Base-by-base conservation (phyloP, 1,284 basidiomycete genomes). In the Puccinia novopanici region DNA sequence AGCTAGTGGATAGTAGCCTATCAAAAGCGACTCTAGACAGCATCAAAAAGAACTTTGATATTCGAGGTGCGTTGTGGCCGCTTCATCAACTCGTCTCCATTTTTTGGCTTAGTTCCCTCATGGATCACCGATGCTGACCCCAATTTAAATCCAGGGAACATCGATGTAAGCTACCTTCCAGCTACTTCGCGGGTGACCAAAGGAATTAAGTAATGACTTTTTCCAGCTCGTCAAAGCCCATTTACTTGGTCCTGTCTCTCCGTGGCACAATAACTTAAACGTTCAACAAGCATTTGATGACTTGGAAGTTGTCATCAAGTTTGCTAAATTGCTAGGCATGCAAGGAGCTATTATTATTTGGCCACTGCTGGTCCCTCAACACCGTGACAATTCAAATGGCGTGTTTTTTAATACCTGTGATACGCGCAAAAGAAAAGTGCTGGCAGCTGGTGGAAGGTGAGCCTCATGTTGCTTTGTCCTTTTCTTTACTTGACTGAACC, bases 331-430 rank as follows among this genome's bases (percentile, higher is more conserved):
- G 34, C 86, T 88, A 65, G 88, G 88, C 13, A 86, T 89, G 5
- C 84, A 85, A 42, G 84, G 87, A 34, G 85, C 84, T 37, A 86
- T 90, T 70, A 82, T 87, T 13, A 86, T 89, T 82, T 85, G 87
- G 19, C 89, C 89, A 0, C 82, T 87, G 34, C 82, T 87, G 48
- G 83, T 84, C 10, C 84, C 85, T 76, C 85, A 84, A 61, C 84
- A 84, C 80, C 84, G 87, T 82, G 87, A 88, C 82, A 89, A 89
- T 85, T 84, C 86, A 1, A 87, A 87, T 34, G 88, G 88, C 6
- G 85, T 88, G 65, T 87, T 89, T 83, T 89, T 89, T 83, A 88
- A 89, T 73, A 87, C 88, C 30, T 87, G 88, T 15, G 83, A 86
- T 13, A 83, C 85, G 45, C 86, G 86, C 54, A 88, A 87, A 82